Evolutionary conservation across 768 basidiomycete genomes (phyloP), one percentile per base, ranked within the genome.

Genomic region (Tricholoma furcatifolium): DNA sequence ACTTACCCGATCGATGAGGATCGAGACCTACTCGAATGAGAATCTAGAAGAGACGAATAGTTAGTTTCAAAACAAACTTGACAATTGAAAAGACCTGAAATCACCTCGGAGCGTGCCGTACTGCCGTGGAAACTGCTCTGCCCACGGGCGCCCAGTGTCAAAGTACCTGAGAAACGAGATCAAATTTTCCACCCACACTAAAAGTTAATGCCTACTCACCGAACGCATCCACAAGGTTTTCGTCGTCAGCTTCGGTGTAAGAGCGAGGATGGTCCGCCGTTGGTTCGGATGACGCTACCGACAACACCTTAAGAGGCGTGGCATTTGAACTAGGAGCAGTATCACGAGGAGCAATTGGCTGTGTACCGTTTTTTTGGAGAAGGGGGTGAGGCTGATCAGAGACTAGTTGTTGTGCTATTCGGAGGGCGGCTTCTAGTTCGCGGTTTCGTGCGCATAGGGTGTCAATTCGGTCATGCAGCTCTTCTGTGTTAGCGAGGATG

Each of bases 71-170:
- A 24, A 6, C 3, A 35, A 41, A 32, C 9, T 2, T 32, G 12
- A 42, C n/a, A 24, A 23, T 46, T n/a, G 18, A 30, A 18, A 43
- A n/a, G 27, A 27, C 27, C 27, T 9, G 30, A 10, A 60, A 78
- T 46, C 57, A 87, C 86, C 75, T 89, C 87, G 20, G 84, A 75
- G 34, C 85, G 79, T 6, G 88, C 83, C 0, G 85, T 88, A 52
- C 77, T 75, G 15, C 88, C 85, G 52, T 84, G 72, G 63, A 83
- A 86, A 32, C 67, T 75, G 0, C 78, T 74, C 56, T 81, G 80
- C 0, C 82, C 83, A 43, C 77, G 65, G 20, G 74, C 63, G n/a
- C 77, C 81, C 21, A 87, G 72, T 2, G 76, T 77, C 46, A 87
- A 67, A 8, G 84, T 85, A 15, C 83, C 83, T 83, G 46, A 10